phyloP scores from a whole-genome alignment of 495 filamentous ascomycete genomes.

The Annulohypoxylon moriforme region DNA sequence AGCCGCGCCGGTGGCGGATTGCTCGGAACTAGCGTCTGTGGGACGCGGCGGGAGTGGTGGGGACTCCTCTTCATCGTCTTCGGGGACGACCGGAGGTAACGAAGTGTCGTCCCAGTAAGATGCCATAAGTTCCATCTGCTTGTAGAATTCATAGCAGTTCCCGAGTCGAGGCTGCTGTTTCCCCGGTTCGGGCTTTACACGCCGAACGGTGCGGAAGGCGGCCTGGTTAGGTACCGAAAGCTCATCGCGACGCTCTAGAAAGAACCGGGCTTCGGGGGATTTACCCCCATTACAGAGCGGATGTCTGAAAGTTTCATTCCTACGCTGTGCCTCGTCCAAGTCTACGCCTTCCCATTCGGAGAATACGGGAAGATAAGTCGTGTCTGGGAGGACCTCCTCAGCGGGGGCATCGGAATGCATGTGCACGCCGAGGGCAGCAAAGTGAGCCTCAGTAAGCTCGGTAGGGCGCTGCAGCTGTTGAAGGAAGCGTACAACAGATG shows the following conservation, averaged over 20 bases:
- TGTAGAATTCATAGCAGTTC: slow-evolving; percentile 69
- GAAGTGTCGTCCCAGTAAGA: slow-evolving; percentile 66
- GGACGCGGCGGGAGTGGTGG: slow-evolving; percentile 23
- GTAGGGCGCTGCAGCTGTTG: slow-evolving; percentile 61
- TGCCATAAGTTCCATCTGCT: slow-evolving; percentile 63
- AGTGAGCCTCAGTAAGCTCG: slow-evolving; percentile 58
- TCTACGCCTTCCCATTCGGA: slow-evolving; percentile 59
- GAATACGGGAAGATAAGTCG: slow-evolving; percentile 59
- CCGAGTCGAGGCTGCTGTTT: slow-evolving; percentile 60
- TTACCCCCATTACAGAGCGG: slow-evolving; percentile 58
- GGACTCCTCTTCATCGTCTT: slow-evolving; percentile 19
- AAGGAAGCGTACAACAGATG: slow-evolving; percentile 56
- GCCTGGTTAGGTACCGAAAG: slow-evolving; percentile 60
- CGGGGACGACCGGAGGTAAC: slow-evolving; percentile 38
- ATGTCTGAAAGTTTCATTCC: slow-evolving; percentile 56
- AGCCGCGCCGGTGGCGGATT: slow-evolving; percentile 19
- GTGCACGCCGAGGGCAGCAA: slow-evolving; percentile 63
- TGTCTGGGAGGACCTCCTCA: slow-evolving; percentile 60
- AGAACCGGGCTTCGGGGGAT: slow-evolving; percentile 63
- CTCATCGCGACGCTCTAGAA: slow-evolving; percentile 63
- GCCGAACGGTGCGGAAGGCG: slow-evolving; percentile 64
- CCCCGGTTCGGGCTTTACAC: slow-evolving; percentile 61
- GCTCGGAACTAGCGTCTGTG: slow-evolving; percentile 8
- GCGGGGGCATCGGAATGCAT: slow-evolving; percentile 57
- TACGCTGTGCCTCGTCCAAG: slow-evolving; percentile 55